phyloP scores from a whole-genome alignment of 2,329 filamentous ascomycete genomes.

The Monosporascus ibericus region DNA sequence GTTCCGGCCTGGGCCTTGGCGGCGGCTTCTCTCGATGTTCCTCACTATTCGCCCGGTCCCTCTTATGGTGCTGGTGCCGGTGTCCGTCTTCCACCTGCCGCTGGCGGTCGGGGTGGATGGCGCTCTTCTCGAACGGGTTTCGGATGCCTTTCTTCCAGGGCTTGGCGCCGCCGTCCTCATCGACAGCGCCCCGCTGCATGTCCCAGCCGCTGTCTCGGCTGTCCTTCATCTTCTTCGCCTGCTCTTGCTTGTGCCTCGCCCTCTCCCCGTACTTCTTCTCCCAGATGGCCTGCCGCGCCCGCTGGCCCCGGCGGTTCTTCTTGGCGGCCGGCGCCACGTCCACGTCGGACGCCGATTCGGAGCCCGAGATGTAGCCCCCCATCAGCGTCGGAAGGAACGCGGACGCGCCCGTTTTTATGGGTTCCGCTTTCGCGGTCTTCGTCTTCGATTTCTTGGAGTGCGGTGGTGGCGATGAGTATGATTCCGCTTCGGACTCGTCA shows the following conservation, averaged over 20 bases:
- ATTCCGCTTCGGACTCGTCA: conserved; percentile 21
- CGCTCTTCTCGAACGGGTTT: conserved; percentile 22
- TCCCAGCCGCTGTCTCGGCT: conserved; percentile 52
- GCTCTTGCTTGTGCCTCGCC: conserved; percentile 54
- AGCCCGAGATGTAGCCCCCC: conserved; percentile 74
- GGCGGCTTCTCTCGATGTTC: conserved; percentile 8
- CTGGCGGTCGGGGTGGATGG: conserved; percentile 24
- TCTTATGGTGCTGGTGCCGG: background rate
- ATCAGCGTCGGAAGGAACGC: conserved; percentile 71
- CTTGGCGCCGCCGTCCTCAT: conserved; percentile 18
- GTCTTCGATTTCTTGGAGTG: conserved; percentile 27
- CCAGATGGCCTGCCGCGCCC: conserved; percentile 70
- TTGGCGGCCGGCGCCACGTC: conserved; percentile 52
- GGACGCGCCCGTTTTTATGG: conserved; percentile 32
- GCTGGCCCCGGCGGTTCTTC: conserved; percentile 73
- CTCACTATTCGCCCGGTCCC: conserved; percentile 4
- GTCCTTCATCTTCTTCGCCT: conserved; percentile 29
- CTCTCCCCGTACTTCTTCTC: conserved; percentile 72
- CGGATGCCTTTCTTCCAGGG: conserved; percentile 49
- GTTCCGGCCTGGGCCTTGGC: conserved; percentile 25
- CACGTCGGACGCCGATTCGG: conserved; percentile 62
- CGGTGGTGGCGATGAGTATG: conserved; percentile 14
- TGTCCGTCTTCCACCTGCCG: conserved; percentile 27
- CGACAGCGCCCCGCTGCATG: conserved; percentile 46
- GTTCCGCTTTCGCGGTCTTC: conserved; percentile 12